These are phyloP conservation scores for Mucor ambiguus DNA, from an alignment of 371 early-diverging fungal genomes.

Conservation along the genomic window DNA sequence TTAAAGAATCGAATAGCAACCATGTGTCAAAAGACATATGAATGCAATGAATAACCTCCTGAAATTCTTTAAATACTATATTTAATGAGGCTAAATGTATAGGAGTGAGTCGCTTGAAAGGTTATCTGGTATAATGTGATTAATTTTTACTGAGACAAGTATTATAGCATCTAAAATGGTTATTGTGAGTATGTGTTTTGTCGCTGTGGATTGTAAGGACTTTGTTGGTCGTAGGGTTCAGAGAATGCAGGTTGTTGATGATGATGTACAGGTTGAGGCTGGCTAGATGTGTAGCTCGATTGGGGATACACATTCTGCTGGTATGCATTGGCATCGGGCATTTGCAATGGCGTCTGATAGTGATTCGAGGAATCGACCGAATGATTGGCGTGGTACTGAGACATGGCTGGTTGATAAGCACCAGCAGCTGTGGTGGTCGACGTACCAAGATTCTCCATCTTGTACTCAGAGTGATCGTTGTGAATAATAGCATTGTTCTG, in stretches of 20 bases:
- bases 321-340: background rate
- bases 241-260: background rate
- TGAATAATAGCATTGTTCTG: background rate
- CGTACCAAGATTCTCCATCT: background rate
- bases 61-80: background rate
- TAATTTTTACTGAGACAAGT: background rate
- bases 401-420: background rate
- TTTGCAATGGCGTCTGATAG: background rate
- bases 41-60: background rate
- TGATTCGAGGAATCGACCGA: background rate
- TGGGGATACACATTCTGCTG: background rate
- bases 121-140: background rate
- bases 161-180: background rate
- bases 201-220: background rate
- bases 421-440: background rate
- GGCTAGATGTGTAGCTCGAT: background rate
- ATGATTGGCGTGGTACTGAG: background rate
- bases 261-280: background rate
- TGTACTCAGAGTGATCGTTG: background rate
- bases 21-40: background rate
- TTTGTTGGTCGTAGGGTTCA: background rate
- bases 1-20: background rate
- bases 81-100: background rate
- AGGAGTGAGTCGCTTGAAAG: background rate
- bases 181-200: slow-evolving; percentile 1